Evolutionary conservation across 2,329 filamentous ascomycete species (phyloP), one percentile per base, ranked within the genome.

Genomic region (Ramularia collo-cygni): DNA sequence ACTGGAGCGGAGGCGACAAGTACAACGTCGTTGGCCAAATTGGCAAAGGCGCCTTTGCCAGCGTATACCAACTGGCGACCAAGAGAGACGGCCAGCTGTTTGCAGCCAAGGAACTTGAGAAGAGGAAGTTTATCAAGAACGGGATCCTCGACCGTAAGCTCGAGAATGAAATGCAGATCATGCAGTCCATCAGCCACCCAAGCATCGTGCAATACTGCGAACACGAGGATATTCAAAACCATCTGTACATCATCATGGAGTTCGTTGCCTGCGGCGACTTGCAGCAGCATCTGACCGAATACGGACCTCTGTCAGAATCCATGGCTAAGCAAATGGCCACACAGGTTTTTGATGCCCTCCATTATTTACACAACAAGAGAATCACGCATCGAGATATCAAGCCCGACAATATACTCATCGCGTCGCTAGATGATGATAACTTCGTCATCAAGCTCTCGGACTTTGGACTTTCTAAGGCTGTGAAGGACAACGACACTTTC

Each of bases 351-450:
- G 77, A 82, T 51, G 90, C 90, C 2, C 68, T 98, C 37, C 79
- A 79, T 19, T 95, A 98, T 60, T 71, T 98, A 7, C 92, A 98
- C 62, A 70, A 74, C 38, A 82, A 84, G 54, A 87, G 83, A 57
- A 95, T 98, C 53, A 96, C 90, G 0, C 92, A 98, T 64, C 83
- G 92, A n/a, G 92, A 98, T 62, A 88, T 98, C 58, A 98, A 98
- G 60, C 92, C 92, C 0, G 92, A 98, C 69, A 98, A 98, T 57
- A 95, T 98, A 45, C 72, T 98, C 28, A 85, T 96, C 51, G 72
- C 80, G 8, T 81, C 79, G 1, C 61, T 77, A 8, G 70, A 81
- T 4, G 88, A 89, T 0, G 34, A 55, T 4, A 50, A 54, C 29
- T 76, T 95, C 35, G 71, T 77, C 10, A 83, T 96, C 53, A 96